Evolutionary conservation across 805 yeast genomes (phyloP), one percentile per base, ranked within the genome.

Genomic region (Wickerhamomyces queroliae): DNA sequence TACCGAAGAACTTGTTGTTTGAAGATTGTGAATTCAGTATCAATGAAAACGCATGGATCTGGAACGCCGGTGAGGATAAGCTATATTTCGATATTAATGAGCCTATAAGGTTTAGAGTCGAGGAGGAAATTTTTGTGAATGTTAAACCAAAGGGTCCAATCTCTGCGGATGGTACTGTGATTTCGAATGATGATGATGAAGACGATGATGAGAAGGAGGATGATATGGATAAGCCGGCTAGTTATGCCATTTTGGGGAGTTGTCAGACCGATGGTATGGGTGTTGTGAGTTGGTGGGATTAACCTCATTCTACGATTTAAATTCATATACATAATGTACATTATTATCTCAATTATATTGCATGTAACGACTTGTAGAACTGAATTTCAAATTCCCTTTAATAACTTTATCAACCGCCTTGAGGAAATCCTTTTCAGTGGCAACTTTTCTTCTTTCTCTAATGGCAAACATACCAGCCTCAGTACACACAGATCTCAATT

Each of bases 391-490:
- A 70, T 93, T 91, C 55, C 99, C 98, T 75, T 91, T 93, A 58
- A 93, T 93, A 44, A 93, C 99, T 72, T 93, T 93, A 56, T 93
- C 99, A 34, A 93, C 99, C 25, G 99, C 96, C 52, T 91, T 89
- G 55, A 93, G 70, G 74, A 93, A 93, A 64, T 93, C 99, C 72
- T 93, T 93, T 63, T 93, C 99, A 21, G 95, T 83, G 28, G 99
- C 98, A 32, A 93, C 96, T 70, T 93, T 93, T 69, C 99, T 78
- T 66, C 99, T 80, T 16, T 98, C 96, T 56, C 99, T 80, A 40
- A 93, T 93, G 33, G 99, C 99, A 72, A 90, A 93, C 99, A 93
- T 93, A 55, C 99, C 99, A 4, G 99, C 99, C 64, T 93, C 99
- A 1, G 99, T 93, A 64, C 99, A 93, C 15, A 93, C 99, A 7